Evolutionary conservation across 768 basidiomycete species (phyloP), one percentile per base, ranked within the genome.

Genomic region (Chalciporus sphaerocephalus): DNA sequence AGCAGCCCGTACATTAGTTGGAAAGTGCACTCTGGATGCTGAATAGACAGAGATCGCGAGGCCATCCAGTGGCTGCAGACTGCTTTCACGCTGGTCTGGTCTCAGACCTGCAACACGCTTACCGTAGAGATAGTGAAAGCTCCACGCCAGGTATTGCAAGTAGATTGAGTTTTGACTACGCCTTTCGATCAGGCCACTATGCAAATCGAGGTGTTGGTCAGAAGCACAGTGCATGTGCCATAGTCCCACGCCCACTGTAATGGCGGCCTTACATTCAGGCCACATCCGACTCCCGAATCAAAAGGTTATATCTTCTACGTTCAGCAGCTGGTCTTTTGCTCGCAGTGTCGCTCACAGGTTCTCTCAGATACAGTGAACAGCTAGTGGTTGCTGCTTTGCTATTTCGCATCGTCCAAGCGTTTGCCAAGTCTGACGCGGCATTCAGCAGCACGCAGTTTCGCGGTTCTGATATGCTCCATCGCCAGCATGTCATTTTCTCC

Each of bases 371-470:
- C 69, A 56, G 6, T 40, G n/a, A 40, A 38, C 17, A 38, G 13
- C 34, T 5, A 10, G 39, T 41, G 51, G 80, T 79, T 15, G 75
- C 74, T 2, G 30, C n/a, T 15, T 32, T 5, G 15, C n/a, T n/a
- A 2, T n/a, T 48, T 65, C 3, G 62, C 69, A 22, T 80, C 62
- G 51, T 83, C 80, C 30, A 32, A 32, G 30, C 5, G 17, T 69
- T 66, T 3, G 74, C 61, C 1, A 69, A 74, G 11, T 72, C 74
- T 12, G 76, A 76, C 53, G 78, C 73, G 9, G 70, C 55, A n/a
- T n/a, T n/a, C n/a, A n/a, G n/a, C 77, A 79, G 15, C 65, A 57
- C 0, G 74, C 52, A 1, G 41, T 15, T 40, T 76, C n/a, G 68
- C 1, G 65, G 50, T 76, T 9, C 76, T 75, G 44, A 27, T 12